phyloP scores from a whole-genome alignment of 257 asterid genomes.

The Nicotiana noctiflora region DNA sequence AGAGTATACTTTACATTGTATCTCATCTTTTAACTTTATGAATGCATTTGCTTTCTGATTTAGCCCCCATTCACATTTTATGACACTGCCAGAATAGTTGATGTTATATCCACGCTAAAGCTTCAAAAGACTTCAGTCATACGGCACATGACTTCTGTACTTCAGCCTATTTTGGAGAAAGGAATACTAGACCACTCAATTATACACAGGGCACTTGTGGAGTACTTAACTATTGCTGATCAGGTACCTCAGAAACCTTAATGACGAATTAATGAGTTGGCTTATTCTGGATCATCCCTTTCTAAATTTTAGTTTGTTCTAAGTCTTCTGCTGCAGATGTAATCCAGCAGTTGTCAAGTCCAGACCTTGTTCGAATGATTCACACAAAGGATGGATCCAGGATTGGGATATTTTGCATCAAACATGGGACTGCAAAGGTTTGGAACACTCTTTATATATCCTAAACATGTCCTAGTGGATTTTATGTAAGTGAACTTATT shows the following conservation, averaged over 20 bases:
- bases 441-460: conserved; percentile 6
- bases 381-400: conserved; percentile 91
- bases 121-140: conserved; percentile 64
- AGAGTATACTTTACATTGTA: neutral
- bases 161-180: conserved; percentile 84
- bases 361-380: conserved; percentile 61
- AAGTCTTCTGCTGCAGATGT: conserved; percentile 88
- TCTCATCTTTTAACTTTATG: neutral
- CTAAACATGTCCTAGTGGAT: neutral
- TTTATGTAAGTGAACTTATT: neutral
- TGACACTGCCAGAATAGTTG: conserved; percentile 50
- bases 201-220: conserved; percentile 70
- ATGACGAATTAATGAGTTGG: neutral
- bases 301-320: conserved; percentile 38
- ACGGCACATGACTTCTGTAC: conserved; percentile 79
- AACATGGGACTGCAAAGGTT: conserved; percentile 94
- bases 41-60: conserved; percentile 4
- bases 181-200: conserved; percentile 92
- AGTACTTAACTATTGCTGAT: conserved; percentile 68
- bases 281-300: conserved; percentile 1
- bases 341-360: conserved; percentile 65
- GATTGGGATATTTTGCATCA: conserved; percentile 69
- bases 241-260: conserved; percentile 38
- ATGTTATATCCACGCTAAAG: conserved; percentile 68
- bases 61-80: neutral